Evolutionary conservation across 2,329 filamentous ascomycete species (phyloP).

Genomic region (Beauveria bassiana): DNA sequence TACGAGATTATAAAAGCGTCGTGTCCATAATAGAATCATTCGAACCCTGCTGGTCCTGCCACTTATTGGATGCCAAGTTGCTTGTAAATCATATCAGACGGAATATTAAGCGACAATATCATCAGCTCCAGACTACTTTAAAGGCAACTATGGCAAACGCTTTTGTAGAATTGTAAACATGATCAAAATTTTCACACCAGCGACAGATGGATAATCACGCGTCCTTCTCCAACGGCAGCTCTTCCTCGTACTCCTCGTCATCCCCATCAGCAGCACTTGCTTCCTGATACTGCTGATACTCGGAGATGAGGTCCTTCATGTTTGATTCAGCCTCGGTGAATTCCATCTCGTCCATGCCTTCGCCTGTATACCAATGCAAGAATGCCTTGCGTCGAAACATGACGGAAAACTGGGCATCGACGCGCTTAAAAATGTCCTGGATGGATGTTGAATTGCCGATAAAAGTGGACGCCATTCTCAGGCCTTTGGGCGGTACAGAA

Average conservation of each 20-base stretch:
- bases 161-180: too few relatives aligned
- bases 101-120: not conserved
- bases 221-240: constrained; percentile 25
- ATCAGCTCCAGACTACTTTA: too few relatives aligned
- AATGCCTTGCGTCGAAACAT: constrained; percentile 99
- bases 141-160: too few relatives aligned
- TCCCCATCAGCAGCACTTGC: constrained; percentile 84
- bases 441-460: constrained; percentile 99
- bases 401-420: constrained; percentile 98
- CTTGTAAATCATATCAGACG: not conserved
- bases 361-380: constrained; percentile 99
- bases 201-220: not conserved
- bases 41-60: not conserved
- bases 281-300: constrained; percentile 99
- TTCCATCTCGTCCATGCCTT: constrained; percentile 99
- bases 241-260: constrained; percentile 95
- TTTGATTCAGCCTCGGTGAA: constrained; percentile 99
- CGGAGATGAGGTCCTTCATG: constrained; percentile 99
- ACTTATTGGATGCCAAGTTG: not conserved
- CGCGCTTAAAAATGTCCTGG: constrained; percentile 99
- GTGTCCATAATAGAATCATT: not conserved
- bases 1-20: constrained; percentile 63
- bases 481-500: constrained; percentile 93
- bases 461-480: constrained; percentile 99
- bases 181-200: not conserved